phyloP scores from a whole-genome alignment of 257 asterid species.

The Nicotiana benthamiana region DNA sequence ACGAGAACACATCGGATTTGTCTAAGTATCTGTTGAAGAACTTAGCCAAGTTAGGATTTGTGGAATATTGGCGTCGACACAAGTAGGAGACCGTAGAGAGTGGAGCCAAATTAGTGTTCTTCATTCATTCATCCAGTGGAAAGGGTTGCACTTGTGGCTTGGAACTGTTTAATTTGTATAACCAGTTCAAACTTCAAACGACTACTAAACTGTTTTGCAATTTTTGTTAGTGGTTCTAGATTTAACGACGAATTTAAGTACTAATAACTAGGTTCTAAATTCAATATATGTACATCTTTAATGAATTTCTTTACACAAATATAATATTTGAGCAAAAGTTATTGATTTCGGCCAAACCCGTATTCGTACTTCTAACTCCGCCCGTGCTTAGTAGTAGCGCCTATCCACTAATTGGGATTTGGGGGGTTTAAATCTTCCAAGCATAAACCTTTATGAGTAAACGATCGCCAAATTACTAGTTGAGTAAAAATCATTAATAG shows the following conservation, averaged over 20 bases:
- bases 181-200: not conserved
- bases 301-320: too few relatives aligned
- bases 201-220: not conserved
- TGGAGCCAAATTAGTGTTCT: not conserved
- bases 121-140: conserved; percentile 20
- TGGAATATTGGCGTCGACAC: conserved; percentile 11
- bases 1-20: conserved; percentile 56
- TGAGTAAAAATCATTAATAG: not conserved
- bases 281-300: too few relatives aligned
- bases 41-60: conserved; percentile 34
- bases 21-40: conserved; percentile 74
- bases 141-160: not conserved
- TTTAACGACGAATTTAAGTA: too few relatives aligned
- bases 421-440: not conserved
- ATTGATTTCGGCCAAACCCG: too few relatives aligned
- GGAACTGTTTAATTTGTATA: not conserved
- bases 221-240: not conserved
- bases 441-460: not conserved
- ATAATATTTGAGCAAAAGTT: too few relatives aligned
- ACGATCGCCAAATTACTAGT: not conserved
- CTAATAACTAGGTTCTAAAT: too few relatives aligned
- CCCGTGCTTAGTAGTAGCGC: not conserved
- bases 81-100: not conserved
- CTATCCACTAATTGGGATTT: not conserved
- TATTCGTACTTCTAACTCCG: too few relatives aligned